Evolutionary conservation across 768 basidiomycete genomes (phyloP), one percentile per base, ranked within the genome.

Genomic region (Fistulinella prunicolor): DNA sequence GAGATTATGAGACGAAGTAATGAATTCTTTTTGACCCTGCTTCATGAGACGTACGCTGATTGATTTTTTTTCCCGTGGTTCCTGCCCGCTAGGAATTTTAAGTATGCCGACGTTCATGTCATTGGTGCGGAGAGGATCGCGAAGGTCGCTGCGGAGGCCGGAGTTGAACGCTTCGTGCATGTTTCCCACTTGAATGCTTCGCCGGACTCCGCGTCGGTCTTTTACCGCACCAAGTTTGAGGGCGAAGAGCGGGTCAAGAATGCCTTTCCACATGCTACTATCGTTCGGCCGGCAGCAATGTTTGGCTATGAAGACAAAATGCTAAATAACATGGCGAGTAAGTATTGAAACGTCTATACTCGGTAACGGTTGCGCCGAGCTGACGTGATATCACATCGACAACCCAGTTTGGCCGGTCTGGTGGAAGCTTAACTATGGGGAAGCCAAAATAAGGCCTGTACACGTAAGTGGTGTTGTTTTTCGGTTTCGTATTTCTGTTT

Each of bases 251-350:
- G 79, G 42, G 94, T 98, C 53, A 83, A 82, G 64, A 78, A 80
- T 44, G 88, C 75, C 3, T 97, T 93, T 76, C 86, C 88, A 2
- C 75, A 73, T 29, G 92, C 94, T 32, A 96, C 90, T 32, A 89
- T 99, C 58, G 78, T 96, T 46, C 76, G 93, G 41, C 96, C 96
- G 35, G 81, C 81, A 9, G 63, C 79, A 26, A 83, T 97, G 82
- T 99, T 75, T 67, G 96, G 96, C n/a, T 82, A 86, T 61, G 96
- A 99, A 70, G 96, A 99, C 72, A 91, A 86, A 69, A 70, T 98
- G 42, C 70, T 98, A 63, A 94, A 88, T 66, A 94, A 89, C 65
- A 88, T 96, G 69, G 88, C 93, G 42, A 72, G 94, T 94, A 65
- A 69, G 87, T 79, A 48, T 35, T 37, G 38, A 38, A 26, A 51